These are phyloP conservation scores for Hypocrella siamensis DNA, from an alignment of 2,329 filamentous ascomycete species.

Conservation along the genomic window DNA sequence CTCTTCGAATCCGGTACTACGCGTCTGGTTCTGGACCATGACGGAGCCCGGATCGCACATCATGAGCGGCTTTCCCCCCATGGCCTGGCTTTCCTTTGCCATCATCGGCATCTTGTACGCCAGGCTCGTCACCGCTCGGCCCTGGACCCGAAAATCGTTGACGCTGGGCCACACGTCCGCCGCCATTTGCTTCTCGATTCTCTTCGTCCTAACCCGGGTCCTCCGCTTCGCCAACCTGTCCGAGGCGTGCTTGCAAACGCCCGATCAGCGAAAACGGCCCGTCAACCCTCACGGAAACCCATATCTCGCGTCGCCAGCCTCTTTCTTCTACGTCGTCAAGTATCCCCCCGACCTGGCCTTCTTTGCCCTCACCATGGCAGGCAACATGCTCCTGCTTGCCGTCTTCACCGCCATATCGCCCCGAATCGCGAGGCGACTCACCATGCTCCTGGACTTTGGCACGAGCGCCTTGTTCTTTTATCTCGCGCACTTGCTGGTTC, in stretches of 20 bases:
- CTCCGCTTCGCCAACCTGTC: slow-evolving; percentile 27
- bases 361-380: slow-evolving; percentile 23
- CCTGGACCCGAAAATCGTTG: slow-evolving; percentile 13
- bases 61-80: slow-evolving; percentile 24
- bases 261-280: slow-evolving; percentile 16
- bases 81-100: slow-evolving; percentile 31
- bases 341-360: slow-evolving; percentile 31
- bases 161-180: slow-evolving; percentile 13
- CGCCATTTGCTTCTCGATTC: slow-evolving; percentile 13
- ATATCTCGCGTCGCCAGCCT: slow-evolving; percentile 22
- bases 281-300: slow-evolving; percentile 20
- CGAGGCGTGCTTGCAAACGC: slow-evolving; percentile 23
- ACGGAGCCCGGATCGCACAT: slow-evolving; percentile 9
- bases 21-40: slow-evolving; percentile 25
- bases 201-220: slow-evolving; percentile 26
- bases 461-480: slow-evolving; percentile 31
- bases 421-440: slow-evolving; percentile 12
- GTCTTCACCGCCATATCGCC: slow-evolving; percentile 18
- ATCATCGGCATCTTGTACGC: slow-evolving; percentile 27
- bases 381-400: slow-evolving; percentile 22
- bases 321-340: slow-evolving; percentile 31
- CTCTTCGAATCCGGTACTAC: slow-evolving; percentile 11
- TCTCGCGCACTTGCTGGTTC: slow-evolving; percentile 19
- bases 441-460: slow-evolving; percentile 25
- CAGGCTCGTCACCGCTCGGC: slow-evolving; percentile 18